Evolutionary conservation across 345 rosid species (phyloP).

Genomic region (Raphanus raphanistrum): DNA sequence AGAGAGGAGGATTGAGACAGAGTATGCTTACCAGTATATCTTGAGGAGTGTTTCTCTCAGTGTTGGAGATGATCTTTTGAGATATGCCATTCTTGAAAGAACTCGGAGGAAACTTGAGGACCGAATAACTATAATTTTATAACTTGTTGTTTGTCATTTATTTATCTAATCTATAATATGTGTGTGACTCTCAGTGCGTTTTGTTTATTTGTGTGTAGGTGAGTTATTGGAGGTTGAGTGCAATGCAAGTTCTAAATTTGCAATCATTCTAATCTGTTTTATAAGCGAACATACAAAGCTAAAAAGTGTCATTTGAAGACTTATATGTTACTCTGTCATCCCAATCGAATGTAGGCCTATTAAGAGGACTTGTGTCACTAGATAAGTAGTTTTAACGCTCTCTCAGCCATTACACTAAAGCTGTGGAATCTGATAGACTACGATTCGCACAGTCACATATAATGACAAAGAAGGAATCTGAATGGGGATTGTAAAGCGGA

Average conservation of each 20-base stretch:
- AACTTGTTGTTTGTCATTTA: not conserved
- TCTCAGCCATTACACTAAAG: conserved; percentile 15
- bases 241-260: not conserved
- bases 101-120: conserved; percentile 14
- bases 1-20: not conserved
- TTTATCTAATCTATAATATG: not conserved
- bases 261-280: conserved; percentile 20
- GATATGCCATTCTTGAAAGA: conserved; percentile 33
- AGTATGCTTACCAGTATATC: conserved; percentile 26
- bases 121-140: not conserved
- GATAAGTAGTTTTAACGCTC: not conserved
- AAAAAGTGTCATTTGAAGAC: not conserved
- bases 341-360: not conserved
- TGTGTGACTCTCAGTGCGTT: not conserved
- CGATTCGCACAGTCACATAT: not conserved
- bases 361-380: not conserved
- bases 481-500: too few species aligned
- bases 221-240: conserved; percentile 27
- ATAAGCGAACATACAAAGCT: conserved; percentile 23
- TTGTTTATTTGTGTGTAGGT: not conserved
- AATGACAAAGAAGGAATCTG: conserved; percentile 11
- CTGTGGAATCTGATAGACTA: not conserved
- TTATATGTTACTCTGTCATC: not conserved
- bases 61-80: conserved; percentile 33
- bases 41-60: conserved; percentile 37